phyloP scores from a whole-genome alignment of 106 monocot species.

The Dioscorea alata region DNA sequence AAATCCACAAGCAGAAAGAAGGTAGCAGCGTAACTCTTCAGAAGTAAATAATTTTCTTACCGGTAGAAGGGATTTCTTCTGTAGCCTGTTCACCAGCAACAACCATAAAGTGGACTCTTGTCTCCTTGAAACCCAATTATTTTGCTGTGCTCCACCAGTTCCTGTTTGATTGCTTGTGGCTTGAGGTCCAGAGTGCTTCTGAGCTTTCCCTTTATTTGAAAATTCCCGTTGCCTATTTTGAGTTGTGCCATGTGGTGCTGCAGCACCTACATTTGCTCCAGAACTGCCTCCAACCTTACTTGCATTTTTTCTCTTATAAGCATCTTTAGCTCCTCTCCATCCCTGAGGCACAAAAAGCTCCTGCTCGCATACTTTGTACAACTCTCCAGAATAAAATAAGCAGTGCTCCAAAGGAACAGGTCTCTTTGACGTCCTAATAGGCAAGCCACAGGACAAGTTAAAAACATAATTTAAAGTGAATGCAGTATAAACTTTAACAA shows the following conservation, averaged over 20 bases:
- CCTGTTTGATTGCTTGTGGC: slow-evolving; percentile 15
- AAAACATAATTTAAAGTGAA: not conserved
- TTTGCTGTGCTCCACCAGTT: slow-evolving; percentile 33
- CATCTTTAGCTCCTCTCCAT: slow-evolving; percentile 67
- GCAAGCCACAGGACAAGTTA: slow-evolving; percentile 5
- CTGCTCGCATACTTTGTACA: slow-evolving; percentile 79
- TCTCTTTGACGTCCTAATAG: slow-evolving; percentile 68
- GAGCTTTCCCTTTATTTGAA: slow-evolving; percentile 41
- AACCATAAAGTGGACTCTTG: slow-evolving; percentile 74
- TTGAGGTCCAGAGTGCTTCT: slow-evolving; percentile 52
- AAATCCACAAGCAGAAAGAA: too few species aligned
- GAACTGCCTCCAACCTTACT: slow-evolving; percentile 18
- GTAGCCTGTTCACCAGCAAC: slow-evolving; percentile 69
- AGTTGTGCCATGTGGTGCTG: slow-evolving; percentile 20
- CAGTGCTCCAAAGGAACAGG: slow-evolving; percentile 97
- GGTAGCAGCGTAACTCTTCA: too few species aligned
- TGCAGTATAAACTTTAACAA: not conserved
- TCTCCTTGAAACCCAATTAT: slow-evolving; percentile 49
- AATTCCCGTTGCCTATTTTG: slow-evolving; percentile 44
- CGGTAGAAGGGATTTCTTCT: slow-evolving; percentile 72
- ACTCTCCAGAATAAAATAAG: slow-evolving; percentile 85
- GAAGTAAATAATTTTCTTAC: slow-evolving; percentile 25
- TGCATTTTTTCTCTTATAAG: slow-evolving; percentile 61
- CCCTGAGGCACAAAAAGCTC: slow-evolving; percentile 73
- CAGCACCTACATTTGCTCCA: slow-evolving; percentile 18